A percentile compares a stretch with the other conserved stretches of the same genome.
These are phyloP conservation scores for Helichrysum umbraculigerum DNA, from an alignment of 129 eudicot genomes.

Conservation along the genomic window DNA sequence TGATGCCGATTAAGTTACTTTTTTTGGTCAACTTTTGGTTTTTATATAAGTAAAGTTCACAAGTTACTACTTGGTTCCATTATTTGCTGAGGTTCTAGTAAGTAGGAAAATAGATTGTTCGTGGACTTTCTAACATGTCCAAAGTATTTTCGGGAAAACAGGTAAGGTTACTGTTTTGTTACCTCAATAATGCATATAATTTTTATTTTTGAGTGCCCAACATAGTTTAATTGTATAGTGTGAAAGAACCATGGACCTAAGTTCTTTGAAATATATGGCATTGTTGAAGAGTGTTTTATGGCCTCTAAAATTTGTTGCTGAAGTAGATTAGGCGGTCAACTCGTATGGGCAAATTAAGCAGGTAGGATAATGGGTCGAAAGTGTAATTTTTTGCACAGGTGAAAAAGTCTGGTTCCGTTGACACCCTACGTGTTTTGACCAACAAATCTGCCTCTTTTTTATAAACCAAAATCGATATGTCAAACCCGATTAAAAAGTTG, in stretches of 20 bases:
- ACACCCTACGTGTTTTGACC: too few species aligned
- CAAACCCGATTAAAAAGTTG: too few species aligned
- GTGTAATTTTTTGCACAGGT: too few species aligned
- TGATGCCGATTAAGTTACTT: slow-evolving; percentile 18
- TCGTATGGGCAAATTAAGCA: neutral
- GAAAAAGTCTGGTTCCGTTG: neutral
- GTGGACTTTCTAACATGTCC: neutral
- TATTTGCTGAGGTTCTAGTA: neutral
- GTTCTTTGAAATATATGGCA: neutral
- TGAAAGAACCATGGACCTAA: neutral
- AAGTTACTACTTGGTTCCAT: neutral
- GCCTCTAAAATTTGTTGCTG: neutral
- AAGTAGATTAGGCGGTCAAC: neutral
- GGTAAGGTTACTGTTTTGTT: neutral
- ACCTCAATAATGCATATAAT: neutral
- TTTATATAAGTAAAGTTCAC: slow-evolving; percentile 15
- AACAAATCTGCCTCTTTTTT: too few species aligned
- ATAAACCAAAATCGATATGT: too few species aligned
- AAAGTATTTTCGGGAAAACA: neutral
- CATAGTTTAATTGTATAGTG: neutral
- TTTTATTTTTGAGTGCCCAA: neutral
- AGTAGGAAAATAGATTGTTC: neutral
- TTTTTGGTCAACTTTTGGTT: slow-evolving; percentile 23
- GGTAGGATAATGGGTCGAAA: too few species aligned
- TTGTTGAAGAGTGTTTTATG: neutral